These are phyloP conservation scores for Staphylotrichum longicolle DNA, from an alignment of 495 filamentous ascomycete species.

Conservation along the genomic window DNA sequence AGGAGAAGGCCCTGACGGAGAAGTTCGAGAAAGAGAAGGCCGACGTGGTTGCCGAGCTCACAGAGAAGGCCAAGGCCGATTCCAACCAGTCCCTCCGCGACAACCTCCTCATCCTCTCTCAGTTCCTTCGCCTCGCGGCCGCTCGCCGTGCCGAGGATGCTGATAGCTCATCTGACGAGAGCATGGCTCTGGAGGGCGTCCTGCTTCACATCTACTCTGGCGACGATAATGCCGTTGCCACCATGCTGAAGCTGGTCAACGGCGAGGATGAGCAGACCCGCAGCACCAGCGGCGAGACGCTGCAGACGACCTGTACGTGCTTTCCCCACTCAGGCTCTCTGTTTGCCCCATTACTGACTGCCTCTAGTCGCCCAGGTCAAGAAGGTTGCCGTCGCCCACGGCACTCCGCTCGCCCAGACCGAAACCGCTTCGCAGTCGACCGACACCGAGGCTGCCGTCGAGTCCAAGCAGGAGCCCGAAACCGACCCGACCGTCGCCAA, in stretches of 20 bases:
- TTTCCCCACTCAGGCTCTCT: background rate
- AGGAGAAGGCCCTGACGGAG: constrained; percentile 67
- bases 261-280: constrained; percentile 71
- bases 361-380: constrained; percentile 67
- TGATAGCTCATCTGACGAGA: constrained; percentile 64
- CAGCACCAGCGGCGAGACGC: constrained; percentile 59
- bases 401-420: constrained; percentile 28
- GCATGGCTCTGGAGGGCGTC: constrained; percentile 83
- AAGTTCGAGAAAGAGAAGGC: constrained; percentile 69
- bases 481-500: constrained; percentile 77
- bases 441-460: constrained; percentile 35
- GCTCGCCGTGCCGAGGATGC: constrained; percentile 64
- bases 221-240: constrained; percentile 71
- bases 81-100: constrained; percentile 51
- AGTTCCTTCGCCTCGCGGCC: constrained; percentile 77
- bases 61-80: constrained; percentile 57
- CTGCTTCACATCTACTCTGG: constrained; percentile 87
- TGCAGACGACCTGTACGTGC: constrained; percentile 75
- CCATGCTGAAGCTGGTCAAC: constrained; percentile 81
- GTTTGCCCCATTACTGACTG: constrained; percentile 28
- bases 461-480: constrained; percentile 47
- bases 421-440: constrained; percentile 42
- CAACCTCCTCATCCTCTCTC: constrained; percentile 64
- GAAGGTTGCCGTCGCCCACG: constrained; percentile 53
- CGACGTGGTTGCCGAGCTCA: constrained; percentile 54